Base-by-base conservation (phyloP, 352 stramenopile species). In the Phytophthora uliginosa region DNA sequence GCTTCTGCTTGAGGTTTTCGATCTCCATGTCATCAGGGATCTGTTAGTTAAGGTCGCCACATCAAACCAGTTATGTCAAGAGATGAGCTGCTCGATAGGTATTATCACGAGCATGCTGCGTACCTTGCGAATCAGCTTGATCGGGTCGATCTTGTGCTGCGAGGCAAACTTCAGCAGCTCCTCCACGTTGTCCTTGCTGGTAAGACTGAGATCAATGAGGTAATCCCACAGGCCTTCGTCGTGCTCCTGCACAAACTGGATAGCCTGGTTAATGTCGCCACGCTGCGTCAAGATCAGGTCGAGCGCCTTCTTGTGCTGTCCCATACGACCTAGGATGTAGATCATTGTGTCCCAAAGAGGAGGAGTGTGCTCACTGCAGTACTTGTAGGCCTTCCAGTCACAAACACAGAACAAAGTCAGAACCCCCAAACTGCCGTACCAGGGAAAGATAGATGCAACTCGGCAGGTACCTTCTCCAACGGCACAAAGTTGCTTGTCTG, bases 321-420 rank as follows among this genome's bases (percentile, higher is more conserved):
- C 89, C 89, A 96, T 95, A 52, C 89, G 89, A 22, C 89, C 88
- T 28, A 96, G 64, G 57, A 95, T 92, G 71, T 94, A 96, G 64
- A 96, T 95, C 89, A 96, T 96, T 13, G 89, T 85, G 55, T 94
- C 87, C 87, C 87, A 96, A 1, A 95, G 69, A 22, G 89, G 89
- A 45, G 89, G 89, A 34, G 47, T 80, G 12, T 86, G 89, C 20
- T 93, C 83, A 34, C 79, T 90, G 63, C 89, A 96, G 71, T 92
- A 95, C 65, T 88, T 85, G 69, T 86, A 96, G 8, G 86, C 87
- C 86, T 95, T 54, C 31, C 40, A 52, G 53, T 10, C 13, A 42
- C 10, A 56, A 71, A 69, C 18, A 38, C 42, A 71, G 5, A 24
- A 66, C 8, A 26, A 36, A 60, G 33, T 55, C 51, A 60, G 31